phyloP scores from a whole-genome alignment of 352 stramenopile species.

The Phytophthora vignae region DNA sequence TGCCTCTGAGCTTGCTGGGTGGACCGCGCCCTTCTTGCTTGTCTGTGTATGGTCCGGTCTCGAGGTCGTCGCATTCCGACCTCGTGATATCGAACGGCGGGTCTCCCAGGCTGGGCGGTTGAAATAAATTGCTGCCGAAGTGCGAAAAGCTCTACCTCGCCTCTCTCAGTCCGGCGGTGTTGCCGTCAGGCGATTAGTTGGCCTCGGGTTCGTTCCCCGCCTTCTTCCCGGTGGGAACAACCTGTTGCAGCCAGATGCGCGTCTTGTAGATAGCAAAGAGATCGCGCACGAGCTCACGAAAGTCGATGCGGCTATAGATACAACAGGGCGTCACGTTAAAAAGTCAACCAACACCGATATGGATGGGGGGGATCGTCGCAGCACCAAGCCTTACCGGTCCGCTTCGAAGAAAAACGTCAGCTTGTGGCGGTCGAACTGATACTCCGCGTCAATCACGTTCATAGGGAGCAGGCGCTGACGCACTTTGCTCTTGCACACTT shows the following conservation, averaged over 20 bases:
- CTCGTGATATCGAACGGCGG: constrained; percentile 27
- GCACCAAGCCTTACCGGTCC: constrained; percentile 73
- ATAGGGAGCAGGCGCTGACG: constrained; percentile 95
- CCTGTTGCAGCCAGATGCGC: constrained; percentile 98
- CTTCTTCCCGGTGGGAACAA: constrained; percentile 85
- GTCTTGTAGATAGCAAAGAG: constrained; percentile 99
- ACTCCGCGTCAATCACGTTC: constrained; percentile 98
- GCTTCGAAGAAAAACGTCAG: constrained; percentile 99
- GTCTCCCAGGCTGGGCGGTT: constrained; percentile 27
- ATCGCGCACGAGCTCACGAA: constrained; percentile 97
- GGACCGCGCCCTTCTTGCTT: constrained; percentile 28
- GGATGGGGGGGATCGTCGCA: not conserved
- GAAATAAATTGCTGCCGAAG: constrained; percentile 24
- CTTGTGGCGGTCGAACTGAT: constrained; percentile 99
- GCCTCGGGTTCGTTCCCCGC: constrained; percentile 59
- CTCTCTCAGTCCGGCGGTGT: constrained; percentile 7
- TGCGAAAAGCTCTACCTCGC: constrained; percentile 23
- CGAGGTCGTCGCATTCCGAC: constrained; percentile 37
- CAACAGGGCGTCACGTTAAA: not conserved
- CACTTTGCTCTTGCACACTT: constrained; percentile 97
- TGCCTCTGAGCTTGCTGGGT: constrained; percentile 7
- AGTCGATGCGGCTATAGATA: constrained; percentile 93
- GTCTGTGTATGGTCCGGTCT: constrained; percentile 40
- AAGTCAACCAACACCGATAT: not conserved
- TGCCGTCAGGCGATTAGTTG: constrained; percentile 45